These are phyloP conservation scores for Penicillium cataractarum DNA, from an alignment of 495 filamentous ascomycete genomes.

Conservation along the genomic window DNA sequence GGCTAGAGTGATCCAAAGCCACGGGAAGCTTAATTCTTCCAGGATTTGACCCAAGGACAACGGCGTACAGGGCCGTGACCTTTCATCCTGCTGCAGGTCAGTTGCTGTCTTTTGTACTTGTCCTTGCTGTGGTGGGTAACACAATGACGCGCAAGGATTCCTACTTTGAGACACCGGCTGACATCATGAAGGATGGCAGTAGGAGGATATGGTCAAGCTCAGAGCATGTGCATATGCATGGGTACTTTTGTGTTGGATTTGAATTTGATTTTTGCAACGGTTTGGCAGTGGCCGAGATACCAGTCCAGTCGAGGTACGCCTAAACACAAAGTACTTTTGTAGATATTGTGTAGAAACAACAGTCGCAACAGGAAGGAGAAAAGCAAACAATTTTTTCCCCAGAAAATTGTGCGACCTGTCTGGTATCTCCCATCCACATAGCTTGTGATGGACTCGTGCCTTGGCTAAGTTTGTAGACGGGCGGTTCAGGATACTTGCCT, in stretches of 20 bases:
- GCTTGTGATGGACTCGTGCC: neutral
- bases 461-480: neutral
- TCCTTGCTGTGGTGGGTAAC: constrained; percentile 20
- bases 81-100: neutral
- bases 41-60: neutral
- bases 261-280: neutral
- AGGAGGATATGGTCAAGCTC: neutral
- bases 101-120: neutral
- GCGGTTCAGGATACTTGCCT: constrained; percentile 5
- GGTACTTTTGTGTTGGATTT: neutral
- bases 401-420: neutral
- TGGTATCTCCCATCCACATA: neutral
- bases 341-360: neutral
- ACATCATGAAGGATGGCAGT: constrained; percentile 21
- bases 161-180: constrained; percentile 18
- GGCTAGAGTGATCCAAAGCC: constrained; percentile 12
- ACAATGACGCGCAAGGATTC: constrained; percentile 29
- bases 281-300: neutral
- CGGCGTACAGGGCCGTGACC: neutral
- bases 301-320: neutral
- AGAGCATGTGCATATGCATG: neutral
- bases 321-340: neutral
- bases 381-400: neutral
- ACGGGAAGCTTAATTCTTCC: constrained; percentile 22
- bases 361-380: neutral